Evolutionary conservation across 83 land plant species (phyloP).

Genomic region (Diphasiastrum complanatum): DNA sequence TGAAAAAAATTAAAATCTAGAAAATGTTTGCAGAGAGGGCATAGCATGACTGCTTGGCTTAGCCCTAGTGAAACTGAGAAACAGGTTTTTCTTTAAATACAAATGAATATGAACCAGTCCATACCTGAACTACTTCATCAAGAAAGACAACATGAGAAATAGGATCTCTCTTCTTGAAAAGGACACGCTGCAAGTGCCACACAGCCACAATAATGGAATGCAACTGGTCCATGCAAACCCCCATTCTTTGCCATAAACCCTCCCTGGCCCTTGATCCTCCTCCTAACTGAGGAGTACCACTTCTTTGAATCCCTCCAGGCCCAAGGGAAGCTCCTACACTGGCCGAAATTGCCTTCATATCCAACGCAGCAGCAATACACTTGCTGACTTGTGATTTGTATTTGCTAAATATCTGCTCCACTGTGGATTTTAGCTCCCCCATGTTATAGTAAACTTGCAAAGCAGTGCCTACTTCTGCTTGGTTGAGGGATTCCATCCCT

Average conservation of each 20-base stretch:
- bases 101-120: constrained; percentile 3
- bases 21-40: no score
- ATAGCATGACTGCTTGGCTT: no score
- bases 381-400: constrained; percentile 58
- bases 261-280: constrained; percentile 75
- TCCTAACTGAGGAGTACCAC: constrained; percentile 85
- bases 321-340: constrained; percentile 44
- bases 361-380: constrained; percentile 63
- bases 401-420: constrained; percentile 60
- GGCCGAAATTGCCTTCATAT: constrained; percentile 86
- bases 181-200: constrained; percentile 94
- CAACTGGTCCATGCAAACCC: constrained; percentile 77
- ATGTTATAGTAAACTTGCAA: constrained; percentile 89
- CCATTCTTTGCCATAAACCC: constrained; percentile 86
- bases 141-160: constrained; percentile 83
- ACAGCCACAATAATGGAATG: constrained; percentile 69
- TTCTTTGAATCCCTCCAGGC: constrained; percentile 83
- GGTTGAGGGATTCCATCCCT: constrained; percentile 83
- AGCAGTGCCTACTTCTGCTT: constrained; percentile 81
- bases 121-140: constrained; percentile 82
- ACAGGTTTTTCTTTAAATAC: no score
- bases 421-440: constrained; percentile 74
- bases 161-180: constrained; percentile 89
- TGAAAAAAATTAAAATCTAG: no score
- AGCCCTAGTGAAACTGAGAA: no score